Evolutionary conservation across 1,284 basidiomycete species (phyloP).

Genomic region (Irpex lacteus): DNA sequence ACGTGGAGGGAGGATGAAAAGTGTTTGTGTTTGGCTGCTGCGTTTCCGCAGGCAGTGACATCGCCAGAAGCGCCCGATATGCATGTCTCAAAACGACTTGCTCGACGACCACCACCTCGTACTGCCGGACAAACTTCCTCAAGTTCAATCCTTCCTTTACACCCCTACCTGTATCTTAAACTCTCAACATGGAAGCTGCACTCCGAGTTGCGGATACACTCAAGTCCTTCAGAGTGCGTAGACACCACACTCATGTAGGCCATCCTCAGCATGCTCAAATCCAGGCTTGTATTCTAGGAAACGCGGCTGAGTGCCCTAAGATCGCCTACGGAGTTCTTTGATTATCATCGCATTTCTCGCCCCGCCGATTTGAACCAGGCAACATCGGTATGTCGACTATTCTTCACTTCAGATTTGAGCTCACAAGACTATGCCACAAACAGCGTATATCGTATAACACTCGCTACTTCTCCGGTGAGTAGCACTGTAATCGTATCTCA

Average conservation of each 20-base stretch:
- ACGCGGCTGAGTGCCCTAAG: conserved; percentile 82
- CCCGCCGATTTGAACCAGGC: conserved; percentile 74
- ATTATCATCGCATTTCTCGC: conserved; percentile 83
- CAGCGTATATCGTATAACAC: conserved; percentile 95
- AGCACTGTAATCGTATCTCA: conserved; percentile 11
- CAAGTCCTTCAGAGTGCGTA: conserved; percentile 64
- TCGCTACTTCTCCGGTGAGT: conserved; percentile 79
- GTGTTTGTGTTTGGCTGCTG: conserved; percentile 3
- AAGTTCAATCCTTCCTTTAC: neutral
- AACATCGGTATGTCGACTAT: conserved; percentile 52
- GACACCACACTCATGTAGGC: conserved; percentile 22
- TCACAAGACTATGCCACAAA: conserved; percentile 8
- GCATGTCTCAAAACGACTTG: conserved; percentile 6
- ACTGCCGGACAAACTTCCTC: neutral
- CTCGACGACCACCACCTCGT: conserved; percentile 8
- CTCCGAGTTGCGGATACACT: conserved; percentile 65
- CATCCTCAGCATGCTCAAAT: conserved; percentile 2
- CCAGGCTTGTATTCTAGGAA: conserved; percentile 47
- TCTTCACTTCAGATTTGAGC: neutral
- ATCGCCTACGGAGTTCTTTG: conserved; percentile 83
- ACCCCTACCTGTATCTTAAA: neutral
- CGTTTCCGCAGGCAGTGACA: conserved; percentile 9
- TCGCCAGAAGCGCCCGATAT: neutral
- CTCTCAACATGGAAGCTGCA: conserved; percentile 52
- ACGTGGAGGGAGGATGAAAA: conserved; percentile 5